These are phyloP conservation scores for Gossypium sturtianum DNA, from an alignment of 345 rosid genomes.

Conservation along the genomic window DNA sequence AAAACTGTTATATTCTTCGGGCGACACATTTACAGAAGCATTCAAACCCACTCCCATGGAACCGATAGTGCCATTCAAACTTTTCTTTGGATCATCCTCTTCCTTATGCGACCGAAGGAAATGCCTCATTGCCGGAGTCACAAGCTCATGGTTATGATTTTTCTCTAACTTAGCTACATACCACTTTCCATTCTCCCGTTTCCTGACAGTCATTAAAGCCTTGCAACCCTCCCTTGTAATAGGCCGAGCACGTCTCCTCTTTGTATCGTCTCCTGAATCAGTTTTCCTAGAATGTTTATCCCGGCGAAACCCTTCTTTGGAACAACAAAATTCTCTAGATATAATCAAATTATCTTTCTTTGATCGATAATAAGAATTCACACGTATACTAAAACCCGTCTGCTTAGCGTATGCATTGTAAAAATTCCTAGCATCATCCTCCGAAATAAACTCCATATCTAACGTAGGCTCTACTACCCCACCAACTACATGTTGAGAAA, in stretches of 20 bases:
- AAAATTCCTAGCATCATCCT: conserved; percentile 28
- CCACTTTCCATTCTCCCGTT: conserved; percentile 23
- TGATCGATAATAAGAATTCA: conserved; percentile 27
- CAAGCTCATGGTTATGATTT: conserved; percentile 24
- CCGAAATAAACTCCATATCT: conserved; percentile 26
- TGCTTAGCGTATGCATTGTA: conserved; percentile 27
- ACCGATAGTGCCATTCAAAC: conserved; percentile 11
- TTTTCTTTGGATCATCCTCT: conserved; percentile 13
- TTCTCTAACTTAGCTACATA: conserved; percentile 23
- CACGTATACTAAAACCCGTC: conserved; percentile 24
- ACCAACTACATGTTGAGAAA: conserved; percentile 10
- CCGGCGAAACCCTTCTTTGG: conserved; percentile 23
- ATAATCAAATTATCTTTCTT: conserved; percentile 25
- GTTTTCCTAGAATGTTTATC: conserved; percentile 10
- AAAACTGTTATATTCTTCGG: conserved; percentile 16
- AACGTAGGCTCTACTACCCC: conserved; percentile 21
- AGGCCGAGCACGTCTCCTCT: conserved; percentile 23
- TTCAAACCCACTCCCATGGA: neutral
- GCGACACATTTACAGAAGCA: neutral
- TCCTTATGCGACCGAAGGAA: conserved; percentile 21
- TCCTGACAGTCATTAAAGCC: conserved; percentile 25
- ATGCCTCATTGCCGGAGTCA: conserved; percentile 26
- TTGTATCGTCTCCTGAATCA: conserved; percentile 8
- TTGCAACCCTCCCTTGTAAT: conserved; percentile 27
- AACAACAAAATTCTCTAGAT: conserved; percentile 27